Conservation (phyloP, 2,329 filamentous ascomycete genomes). For the Pochonia chlamydosporia region DNA sequence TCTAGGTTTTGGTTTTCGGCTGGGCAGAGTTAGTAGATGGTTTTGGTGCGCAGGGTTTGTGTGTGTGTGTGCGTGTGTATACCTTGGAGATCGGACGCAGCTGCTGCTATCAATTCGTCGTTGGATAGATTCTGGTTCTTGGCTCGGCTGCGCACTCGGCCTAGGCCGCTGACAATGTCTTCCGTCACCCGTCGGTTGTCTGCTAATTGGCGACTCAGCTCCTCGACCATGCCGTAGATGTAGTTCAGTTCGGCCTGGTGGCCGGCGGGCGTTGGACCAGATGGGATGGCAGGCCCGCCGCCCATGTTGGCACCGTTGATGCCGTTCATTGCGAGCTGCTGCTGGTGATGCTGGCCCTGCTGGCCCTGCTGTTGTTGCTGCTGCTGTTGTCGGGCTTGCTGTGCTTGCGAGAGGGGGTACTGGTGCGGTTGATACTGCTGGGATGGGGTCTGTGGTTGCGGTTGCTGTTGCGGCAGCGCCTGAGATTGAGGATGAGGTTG, state of each 20-base stretch:
- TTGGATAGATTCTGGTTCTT: conserved; percentile 47
- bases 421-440: conserved; percentile 13
- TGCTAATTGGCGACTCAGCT: conserved; percentile 56
- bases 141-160: conserved; percentile 53
- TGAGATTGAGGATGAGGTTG: conserved; percentile 12
- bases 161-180: conserved; percentile 58
- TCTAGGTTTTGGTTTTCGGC: conserved; percentile 57
- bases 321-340: conserved; percentile 36
- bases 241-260: conserved; percentile 64
- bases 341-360: conserved; percentile 12
- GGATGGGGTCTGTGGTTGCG: conserved; percentile 2
- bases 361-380: conserved; percentile 11
- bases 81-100: conserved; percentile 54
- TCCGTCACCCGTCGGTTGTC: conserved; percentile 57
- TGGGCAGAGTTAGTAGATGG: conserved; percentile 20
- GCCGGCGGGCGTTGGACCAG: conserved; percentile 57
- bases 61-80: conserved; percentile 17
- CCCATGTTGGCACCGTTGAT: conserved; percentile 41
- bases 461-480: conserved; percentile 10
- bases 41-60: neutral
- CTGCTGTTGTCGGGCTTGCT: conserved; percentile 12
- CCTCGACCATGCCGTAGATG: conserved; percentile 63
- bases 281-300: conserved; percentile 22
- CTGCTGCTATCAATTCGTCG: conserved; percentile 51
- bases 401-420: conserved; percentile 2